phyloP scores from a whole-genome alignment of 306 rosid genomes.

The Chamaecrista fasciculata region DNA sequence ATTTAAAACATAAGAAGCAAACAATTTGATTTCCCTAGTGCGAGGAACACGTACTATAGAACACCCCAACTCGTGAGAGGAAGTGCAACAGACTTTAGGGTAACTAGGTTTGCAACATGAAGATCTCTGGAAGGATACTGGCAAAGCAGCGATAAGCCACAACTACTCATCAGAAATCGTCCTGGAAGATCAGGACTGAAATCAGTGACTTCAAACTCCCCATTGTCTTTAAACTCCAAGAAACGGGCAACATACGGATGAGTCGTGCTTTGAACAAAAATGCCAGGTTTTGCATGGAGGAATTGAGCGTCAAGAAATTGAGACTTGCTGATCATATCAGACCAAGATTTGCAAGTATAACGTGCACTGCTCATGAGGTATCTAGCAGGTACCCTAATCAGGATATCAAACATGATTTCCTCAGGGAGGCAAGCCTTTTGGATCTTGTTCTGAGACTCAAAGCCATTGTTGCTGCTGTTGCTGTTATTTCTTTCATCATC shows the following conservation, averaged over 20 bases:
- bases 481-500: background rate
- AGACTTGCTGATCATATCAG: background rate
- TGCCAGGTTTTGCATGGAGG: constrained; percentile 4
- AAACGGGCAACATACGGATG: constrained; percentile 19
- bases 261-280: constrained; percentile 16
- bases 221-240: constrained; percentile 25
- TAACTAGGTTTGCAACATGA: constrained; percentile 13
- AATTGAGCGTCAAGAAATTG: constrained; percentile 17
- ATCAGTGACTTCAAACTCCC: background rate
- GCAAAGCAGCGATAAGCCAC: constrained; percentile 8
- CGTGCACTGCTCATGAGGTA: constrained; percentile 7
- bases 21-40: constrained; percentile 22
- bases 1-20: constrained; percentile 14
- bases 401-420: constrained; percentile 6
- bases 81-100: background rate
- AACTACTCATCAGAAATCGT: constrained; percentile 15
- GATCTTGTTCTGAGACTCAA: background rate
- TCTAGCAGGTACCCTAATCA: constrained; percentile 20
- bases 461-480: background rate
- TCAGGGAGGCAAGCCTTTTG: background rate
- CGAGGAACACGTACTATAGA: constrained; percentile 21
- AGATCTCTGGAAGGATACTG: background rate
- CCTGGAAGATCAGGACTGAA: constrained; percentile 7
- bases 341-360: constrained; percentile 23
- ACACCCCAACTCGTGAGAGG: too few species aligned